Conservation (phyloP, 768 basidiomycete species). For the Mycena vulgaris region DNA sequence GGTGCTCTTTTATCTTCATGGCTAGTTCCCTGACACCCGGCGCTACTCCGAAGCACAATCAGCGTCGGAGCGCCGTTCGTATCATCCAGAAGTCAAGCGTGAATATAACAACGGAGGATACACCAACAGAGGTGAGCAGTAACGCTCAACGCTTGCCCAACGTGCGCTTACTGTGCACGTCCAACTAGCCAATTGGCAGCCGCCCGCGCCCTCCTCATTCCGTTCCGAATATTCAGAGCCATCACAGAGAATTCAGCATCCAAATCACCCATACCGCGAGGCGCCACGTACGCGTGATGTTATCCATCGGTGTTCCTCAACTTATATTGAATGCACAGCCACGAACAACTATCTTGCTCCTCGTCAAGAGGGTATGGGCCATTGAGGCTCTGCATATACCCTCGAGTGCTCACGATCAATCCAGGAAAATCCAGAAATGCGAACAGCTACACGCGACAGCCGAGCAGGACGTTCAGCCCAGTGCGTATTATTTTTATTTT, state of each 20-base stretch:
- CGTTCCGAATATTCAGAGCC: neutral
- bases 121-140: neutral
- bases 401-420: neutral
- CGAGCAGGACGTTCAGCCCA: conserved; percentile 8
- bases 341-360: neutral
- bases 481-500: neutral
- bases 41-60: too few species aligned
- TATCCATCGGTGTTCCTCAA: neutral
- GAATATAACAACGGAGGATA: neutral
- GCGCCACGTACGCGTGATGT: neutral
- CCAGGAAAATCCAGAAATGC: neutral
- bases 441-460: neutral
- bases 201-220: neutral
- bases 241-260: neutral
- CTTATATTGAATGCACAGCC: neutral
- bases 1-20: too few species aligned
- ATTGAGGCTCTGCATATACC: neutral
- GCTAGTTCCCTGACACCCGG: too few species aligned
- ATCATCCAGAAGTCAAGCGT: too few species aligned
- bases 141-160: too few species aligned
- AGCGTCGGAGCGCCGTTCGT: too few species aligned
- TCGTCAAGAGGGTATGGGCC: neutral
- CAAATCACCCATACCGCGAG: neutral
- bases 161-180: too few species aligned
- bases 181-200: neutral